phyloP scores from a whole-genome alignment of 305 asterid species.

The Lippia alba region DNA sequence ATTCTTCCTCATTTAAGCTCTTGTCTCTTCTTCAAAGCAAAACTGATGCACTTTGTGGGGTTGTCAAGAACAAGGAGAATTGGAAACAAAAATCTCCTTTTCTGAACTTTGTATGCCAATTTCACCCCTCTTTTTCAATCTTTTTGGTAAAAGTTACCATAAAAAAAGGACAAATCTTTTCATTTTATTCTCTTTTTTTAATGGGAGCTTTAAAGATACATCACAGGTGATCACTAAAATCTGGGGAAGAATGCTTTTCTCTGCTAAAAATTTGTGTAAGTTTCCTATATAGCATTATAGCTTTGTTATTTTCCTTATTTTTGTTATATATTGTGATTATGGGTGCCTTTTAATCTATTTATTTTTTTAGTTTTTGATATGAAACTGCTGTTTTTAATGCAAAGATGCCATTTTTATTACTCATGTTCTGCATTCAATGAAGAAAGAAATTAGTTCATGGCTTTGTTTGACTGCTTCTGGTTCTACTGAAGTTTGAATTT shows the following conservation, averaged over 20 bases:
- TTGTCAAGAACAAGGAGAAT: constrained; percentile 42
- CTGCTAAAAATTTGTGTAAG: constrained; percentile 37
- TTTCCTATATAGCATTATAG: constrained; percentile 1
- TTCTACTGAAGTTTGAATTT: constrained; percentile 31
- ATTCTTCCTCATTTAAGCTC: constrained; percentile 32
- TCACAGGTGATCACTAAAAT: constrained; percentile 20
- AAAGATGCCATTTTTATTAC: neutral
- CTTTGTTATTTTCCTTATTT: neutral
- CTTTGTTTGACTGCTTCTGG: constrained; percentile 46
- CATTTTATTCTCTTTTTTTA: constrained; percentile 13
- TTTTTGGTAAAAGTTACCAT: constrained; percentile 6
- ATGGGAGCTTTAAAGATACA: constrained; percentile 7
- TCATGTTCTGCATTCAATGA: constrained; percentile 8
- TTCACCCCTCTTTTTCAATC: neutral
- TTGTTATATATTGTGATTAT: neutral
- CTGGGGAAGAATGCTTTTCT: constrained; percentile 15
- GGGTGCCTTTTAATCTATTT: neutral
- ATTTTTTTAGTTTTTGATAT: neutral
- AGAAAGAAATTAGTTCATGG: neutral
- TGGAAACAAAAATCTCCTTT: neutral
- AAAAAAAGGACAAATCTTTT: neutral
- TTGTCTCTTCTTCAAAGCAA: constrained; percentile 30
- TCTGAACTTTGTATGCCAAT: neutral
- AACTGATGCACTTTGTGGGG: constrained; percentile 37
- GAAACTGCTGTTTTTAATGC: constrained; percentile 3